Evolutionary conservation across 163 green algal species (phyloP), one percentile per base, ranked within the genome.

Genomic region (Volvox carteri): DNA sequence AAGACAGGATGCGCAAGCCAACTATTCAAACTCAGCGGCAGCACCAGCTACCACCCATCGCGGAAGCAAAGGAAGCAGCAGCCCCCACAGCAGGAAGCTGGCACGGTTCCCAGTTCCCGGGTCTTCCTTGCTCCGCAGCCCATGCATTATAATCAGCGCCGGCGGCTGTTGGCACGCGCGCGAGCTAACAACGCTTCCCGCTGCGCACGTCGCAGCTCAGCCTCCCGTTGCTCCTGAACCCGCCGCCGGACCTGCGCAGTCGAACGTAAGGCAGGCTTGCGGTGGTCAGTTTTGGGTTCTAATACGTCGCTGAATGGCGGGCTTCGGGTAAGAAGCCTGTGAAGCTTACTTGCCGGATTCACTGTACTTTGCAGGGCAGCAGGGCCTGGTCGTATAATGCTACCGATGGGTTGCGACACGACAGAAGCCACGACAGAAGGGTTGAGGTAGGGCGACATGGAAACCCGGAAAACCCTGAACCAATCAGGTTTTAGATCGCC

Each of bases 151-250:
- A 4, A 35, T 28, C 19, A 87, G 0, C 80, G 80, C 65, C 80
- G 80, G 46, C 83, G 67, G 35, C 37, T 48, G 83, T 81, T 88
- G 28, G 48, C 12, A 1, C 68, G 48, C 2, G 68, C 68, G 19
- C 83, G 67, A 21, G 73, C 62, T 37, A 88, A 48, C 35, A 88
- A 50, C 35, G 83, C 83, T 50, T 88, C 83, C 23, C 83, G 67
- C 28, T 65, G 44, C 0, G 83, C 83, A 7, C 50, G 35, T 12
- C 68, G 67, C 11, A 74, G 14, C 50, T 75, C 50, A 3, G 83
- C 83, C 48, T 88, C 83, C 3, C 83, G 83, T 54, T 88, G 83
- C 83, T 81, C 83, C 68, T 88, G 83, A 21, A 88, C 50, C 25
- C 83, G 83, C 21, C 73, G 70, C 2, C 83, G 83, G 0, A 39